phyloP scores from a whole-genome alignment of 805 yeast species.

The Lipomyces spencermartinsiae region DNA sequence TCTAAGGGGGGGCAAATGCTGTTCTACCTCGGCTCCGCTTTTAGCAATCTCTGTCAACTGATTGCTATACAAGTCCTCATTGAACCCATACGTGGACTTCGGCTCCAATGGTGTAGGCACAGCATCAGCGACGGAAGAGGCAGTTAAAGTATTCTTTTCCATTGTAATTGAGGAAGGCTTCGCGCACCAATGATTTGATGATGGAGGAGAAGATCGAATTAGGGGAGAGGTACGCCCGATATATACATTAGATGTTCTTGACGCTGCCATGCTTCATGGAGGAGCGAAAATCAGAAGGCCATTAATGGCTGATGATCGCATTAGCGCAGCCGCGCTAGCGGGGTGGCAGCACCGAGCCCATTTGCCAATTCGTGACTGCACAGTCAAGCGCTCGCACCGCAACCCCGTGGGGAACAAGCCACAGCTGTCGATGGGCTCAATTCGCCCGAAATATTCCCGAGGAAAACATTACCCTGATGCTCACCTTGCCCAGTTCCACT shows the following conservation, averaged over 20 bases:
- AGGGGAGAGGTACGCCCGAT: neutral
- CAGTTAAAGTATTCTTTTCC: neutral
- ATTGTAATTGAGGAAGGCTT: neutral
- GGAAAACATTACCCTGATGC: no score
- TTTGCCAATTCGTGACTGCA: no score
- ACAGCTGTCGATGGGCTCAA: no score
- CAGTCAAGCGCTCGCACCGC: no score
- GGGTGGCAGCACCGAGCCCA: neutral
- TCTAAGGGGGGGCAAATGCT: neutral
- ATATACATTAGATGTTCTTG: neutral
- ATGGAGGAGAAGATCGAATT: no score
- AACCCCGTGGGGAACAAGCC: no score
- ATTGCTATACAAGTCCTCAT: constrained; percentile 6
- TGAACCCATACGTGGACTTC: neutral
- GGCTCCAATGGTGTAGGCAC: neutral
- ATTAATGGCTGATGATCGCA: neutral
- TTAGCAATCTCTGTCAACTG: neutral
- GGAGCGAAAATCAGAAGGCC: neutral
- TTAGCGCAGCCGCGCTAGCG: neutral
- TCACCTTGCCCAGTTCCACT: no score
- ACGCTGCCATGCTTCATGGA: neutral
- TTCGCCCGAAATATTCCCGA: neutral
- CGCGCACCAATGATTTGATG: neutral
- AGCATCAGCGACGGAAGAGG: neutral
- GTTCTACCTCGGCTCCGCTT: constrained; percentile 6